Percentiles rank a stretch among this genome's conserved stretches.
These are phyloP conservation scores for Durotheca rogersii DNA, from an alignment of 495 filamentous ascomycete genomes.

Conservation along the genomic window DNA sequence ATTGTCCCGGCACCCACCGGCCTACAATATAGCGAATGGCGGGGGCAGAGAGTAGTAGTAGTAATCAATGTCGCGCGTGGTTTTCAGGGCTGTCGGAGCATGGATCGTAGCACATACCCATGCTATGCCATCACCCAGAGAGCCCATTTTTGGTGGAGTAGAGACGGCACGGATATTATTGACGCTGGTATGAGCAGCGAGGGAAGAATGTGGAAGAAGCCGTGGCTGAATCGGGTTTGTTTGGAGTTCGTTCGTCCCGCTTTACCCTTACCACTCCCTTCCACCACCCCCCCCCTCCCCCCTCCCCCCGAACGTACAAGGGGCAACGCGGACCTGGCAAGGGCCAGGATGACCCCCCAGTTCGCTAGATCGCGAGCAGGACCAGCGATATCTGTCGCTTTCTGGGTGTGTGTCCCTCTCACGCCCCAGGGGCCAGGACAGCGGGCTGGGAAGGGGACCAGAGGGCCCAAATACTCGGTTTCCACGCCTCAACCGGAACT, in stretches of 20 bases:
- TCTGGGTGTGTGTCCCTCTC: slow-evolving; percentile 25
- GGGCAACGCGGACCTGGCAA: slow-evolving; percentile 5
- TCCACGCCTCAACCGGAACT: slow-evolving; percentile 35
- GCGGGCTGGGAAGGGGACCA: slow-evolving; percentile 33
- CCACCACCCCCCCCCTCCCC: neutral
- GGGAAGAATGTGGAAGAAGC: slow-evolving; percentile 21
- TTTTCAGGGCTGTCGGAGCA: slow-evolving; percentile 11
- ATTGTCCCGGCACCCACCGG: slow-evolving; percentile 9
- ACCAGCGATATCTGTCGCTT: slow-evolving; percentile 16
- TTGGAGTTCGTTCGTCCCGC: slow-evolving; percentile 34
- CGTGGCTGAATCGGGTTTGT: slow-evolving; percentile 32
- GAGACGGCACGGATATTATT: slow-evolving; percentile 39
- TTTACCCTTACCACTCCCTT: slow-evolving; percentile 5
- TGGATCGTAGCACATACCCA: slow-evolving; percentile 12
- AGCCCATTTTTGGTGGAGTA: slow-evolving; percentile 31
- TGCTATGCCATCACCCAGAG: slow-evolving; percentile 20
- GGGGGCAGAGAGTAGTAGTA: slow-evolving; percentile 20
- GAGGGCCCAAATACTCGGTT: slow-evolving; percentile 36
- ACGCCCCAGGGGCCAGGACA: slow-evolving; percentile 35
- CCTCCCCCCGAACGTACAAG: slow-evolving; percentile 12
- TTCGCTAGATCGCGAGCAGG: slow-evolving; percentile 24
- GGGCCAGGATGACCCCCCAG: slow-evolving; percentile 29
- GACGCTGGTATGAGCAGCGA: slow-evolving; percentile 23
- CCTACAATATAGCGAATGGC: slow-evolving; percentile 16
- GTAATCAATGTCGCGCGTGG: slow-evolving; percentile 27